A percentile compares a stretch with the other conserved stretches of the same genome.
Evolutionary conservation across 805 yeast species (phyloP).

Genomic region (Ogataea neopini): DNA sequence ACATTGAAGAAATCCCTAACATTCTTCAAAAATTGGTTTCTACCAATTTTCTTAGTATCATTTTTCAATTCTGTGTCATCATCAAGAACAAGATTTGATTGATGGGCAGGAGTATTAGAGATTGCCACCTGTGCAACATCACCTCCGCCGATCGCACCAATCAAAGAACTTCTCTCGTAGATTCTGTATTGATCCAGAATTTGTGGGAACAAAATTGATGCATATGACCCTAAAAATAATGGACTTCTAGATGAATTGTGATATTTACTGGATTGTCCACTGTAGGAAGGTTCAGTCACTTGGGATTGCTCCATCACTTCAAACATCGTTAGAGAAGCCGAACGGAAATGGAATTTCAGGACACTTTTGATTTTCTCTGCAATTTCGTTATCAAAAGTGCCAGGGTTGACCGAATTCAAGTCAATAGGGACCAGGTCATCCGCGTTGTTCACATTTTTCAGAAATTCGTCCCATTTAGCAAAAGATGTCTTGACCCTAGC

Average conservation of each 20-base stretch:
- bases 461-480: constrained; percentile 79
- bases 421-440: constrained; percentile 30
- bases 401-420: constrained; percentile 1
- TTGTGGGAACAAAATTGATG: constrained; percentile 66
- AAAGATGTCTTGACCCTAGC: constrained; percentile 71
- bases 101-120: constrained; percentile 18
- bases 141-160: constrained; percentile 54
- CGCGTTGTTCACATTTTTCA: constrained; percentile 48
- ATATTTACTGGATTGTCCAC: constrained; percentile 43
- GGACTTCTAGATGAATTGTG: constrained; percentile 55
- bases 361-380: constrained; percentile 36
- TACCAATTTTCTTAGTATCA: constrained; percentile 19
- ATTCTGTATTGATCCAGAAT: constrained; percentile 54
- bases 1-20: constrained; percentile 66
- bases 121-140: constrained; percentile 23
- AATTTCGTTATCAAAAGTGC: constrained; percentile 9
- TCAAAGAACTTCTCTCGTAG: constrained; percentile 51
- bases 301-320: constrained; percentile 66
- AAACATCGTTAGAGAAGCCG: constrained; percentile 47
- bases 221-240: constrained; percentile 58
- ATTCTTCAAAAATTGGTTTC: constrained; percentile 53
- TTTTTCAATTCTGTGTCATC: constrained; percentile 7
- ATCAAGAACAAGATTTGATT: constrained; percentile 14
- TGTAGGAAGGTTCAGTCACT: constrained; percentile 58
- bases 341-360: constrained; percentile 43